Conservation (phyloP, 129 eudicot genomes). For the Centella asiatica region DNA sequence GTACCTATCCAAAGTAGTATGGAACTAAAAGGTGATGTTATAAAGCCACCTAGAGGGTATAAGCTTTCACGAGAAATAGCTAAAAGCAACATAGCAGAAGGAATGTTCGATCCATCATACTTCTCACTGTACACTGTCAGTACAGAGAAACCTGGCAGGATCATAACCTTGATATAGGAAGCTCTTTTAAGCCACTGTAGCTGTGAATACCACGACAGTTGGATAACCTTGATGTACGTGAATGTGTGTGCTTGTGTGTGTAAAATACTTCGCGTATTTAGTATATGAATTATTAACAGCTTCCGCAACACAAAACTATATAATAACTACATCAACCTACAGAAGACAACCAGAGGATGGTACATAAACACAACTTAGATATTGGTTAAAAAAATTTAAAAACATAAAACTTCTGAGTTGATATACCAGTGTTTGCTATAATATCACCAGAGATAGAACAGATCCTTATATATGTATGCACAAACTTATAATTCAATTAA, state of each 20-base stretch:
- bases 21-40: no score
- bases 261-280: neutral
- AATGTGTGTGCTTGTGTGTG: conserved; percentile 20
- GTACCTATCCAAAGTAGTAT: no score
- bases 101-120: conserved; percentile 84
- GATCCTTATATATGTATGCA: no score
- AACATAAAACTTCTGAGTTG: no score
- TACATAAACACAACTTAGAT: no score
- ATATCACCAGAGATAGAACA: no score
- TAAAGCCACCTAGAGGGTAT: no score
- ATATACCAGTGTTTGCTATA: no score
- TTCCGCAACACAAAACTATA: conserved; percentile 24
- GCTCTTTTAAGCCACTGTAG: conserved; percentile 42
- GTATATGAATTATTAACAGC: conserved; percentile 34
- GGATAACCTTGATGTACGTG: conserved; percentile 20
- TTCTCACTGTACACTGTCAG: conserved; percentile 99
- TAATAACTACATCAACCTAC: neutral
- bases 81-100: neutral
- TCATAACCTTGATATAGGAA: conserved; percentile 55
- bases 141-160: conserved; percentile 99
- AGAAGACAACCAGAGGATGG: no score
- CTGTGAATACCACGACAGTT: conserved; percentile 28
- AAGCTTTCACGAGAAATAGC: no score
- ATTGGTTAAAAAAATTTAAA: no score
- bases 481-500: no score